Base-by-base conservation (phyloP, 495 filamentous ascomycete genomes). In the Sabuloglossum arenarium region DNA sequence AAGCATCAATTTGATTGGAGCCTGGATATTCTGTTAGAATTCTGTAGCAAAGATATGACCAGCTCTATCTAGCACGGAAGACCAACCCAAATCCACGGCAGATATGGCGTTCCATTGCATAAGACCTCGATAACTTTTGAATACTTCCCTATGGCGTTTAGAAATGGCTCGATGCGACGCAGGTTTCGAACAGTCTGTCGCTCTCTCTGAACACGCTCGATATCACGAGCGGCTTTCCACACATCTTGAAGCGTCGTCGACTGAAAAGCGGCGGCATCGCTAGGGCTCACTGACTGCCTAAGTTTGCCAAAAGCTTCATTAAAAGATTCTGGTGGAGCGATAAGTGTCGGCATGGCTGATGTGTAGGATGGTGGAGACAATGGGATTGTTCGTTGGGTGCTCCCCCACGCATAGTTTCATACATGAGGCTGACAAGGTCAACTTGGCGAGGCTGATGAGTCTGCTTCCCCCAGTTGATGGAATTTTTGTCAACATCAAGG, bases 21-120 rank as follows among this genome's bases (percentile, higher is more conserved):
- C 72, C 58, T 64, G 56, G 43, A 24, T 61, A n/a, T n/a, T n/a
- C n/a, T n/a, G n/a, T n/a, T n/a, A n/a, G n/a, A n/a, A n/a, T n/a
- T n/a, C n/a, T n/a, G n/a, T 59, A 9, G 53, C 55, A 24, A 54
- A 55, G 11, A 55, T 34, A 45, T 61, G 39, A 4, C 14, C 19
- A 54, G 16, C 34, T 6, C 30, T 29, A 29, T 3, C 27, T 24
- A 30, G 28, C 4, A 27, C 12, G 23, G 45, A 11, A 30, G 21
- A 55, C 54, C 55, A 46, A 65, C 66, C 71, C 72, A 75, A 5
- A 73, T 56, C 65, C 66, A 75, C 6, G 71, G 65, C 2, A 75
- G 59, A 58, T 67, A 74, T 0, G 68, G 68, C 0, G 70, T 74
- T 27, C 70, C 69, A 30, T 61, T 62, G 21, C 70, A 56, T 37